Evolutionary conservation across 208 protist species (phyloP), one percentile per base, ranked within the genome.

Genomic region (Angomonas desouzai): DNA sequence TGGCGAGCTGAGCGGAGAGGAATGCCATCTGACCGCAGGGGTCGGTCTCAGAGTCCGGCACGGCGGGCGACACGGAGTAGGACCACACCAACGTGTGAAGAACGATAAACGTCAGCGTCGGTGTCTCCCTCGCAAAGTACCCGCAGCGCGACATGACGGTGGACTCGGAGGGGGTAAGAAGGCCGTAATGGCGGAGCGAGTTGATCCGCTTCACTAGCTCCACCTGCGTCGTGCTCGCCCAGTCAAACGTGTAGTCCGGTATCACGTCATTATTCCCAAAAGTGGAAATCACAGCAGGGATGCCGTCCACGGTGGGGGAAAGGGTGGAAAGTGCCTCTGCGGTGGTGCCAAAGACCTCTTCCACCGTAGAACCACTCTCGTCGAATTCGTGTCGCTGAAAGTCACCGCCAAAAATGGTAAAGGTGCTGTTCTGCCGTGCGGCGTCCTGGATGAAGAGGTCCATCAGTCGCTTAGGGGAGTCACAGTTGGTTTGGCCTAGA

Each of bases 191-290:
- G 0, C 61, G 9, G 62, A 91, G 63, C 10, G 74, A 68, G 23
- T 69, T 22, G 16, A 36, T 6, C 25, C 87, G 47, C 59, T 77
- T 48, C 18, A 29, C 1, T n/a, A 81, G 67, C 40, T 61, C 70
- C 10, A 22, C 58, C 34, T 60, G 3, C 6, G 18, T 3, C 18
- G 55, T 20, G 28, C 33, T 62, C 13, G 62, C 40, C 65, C 73
- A 79, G 20, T 78, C 48, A 53, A 89, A 91, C 55, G 55, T 61
- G 67, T 92, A 91, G 66, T 92, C 71, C 18, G 81, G 81, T 18
- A 85, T 71, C 29, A 92, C 55, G 59, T 95, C 89, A 33, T 91
- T 91, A 68, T 95, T 95, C 30, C 89, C 89, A 23, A 89, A 18
- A 16, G 70, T 61, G 34, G 48, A 64, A 25, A 69, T 40, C 33